phyloP scores from a whole-genome alignment of 2,329 filamentous ascomycete species.

The Scopulariopsis brevicaulis region DNA sequence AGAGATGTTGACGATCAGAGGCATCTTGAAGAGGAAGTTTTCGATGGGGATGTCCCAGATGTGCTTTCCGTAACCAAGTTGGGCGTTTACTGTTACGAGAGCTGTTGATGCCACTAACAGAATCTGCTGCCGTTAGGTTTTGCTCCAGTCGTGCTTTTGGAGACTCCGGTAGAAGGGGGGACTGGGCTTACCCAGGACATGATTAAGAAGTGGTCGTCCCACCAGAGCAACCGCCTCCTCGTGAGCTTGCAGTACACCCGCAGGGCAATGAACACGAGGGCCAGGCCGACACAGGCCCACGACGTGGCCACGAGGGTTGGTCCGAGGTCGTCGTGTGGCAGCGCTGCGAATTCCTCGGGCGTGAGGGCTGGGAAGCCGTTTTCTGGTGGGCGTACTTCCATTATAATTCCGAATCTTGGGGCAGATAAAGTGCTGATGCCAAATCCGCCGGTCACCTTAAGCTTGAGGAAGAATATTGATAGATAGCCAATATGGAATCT shows the following conservation, averaged over 20 bases:
- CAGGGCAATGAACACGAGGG: constrained; percentile 12
- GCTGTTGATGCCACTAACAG: constrained; percentile 1
- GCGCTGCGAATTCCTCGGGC: not conserved
- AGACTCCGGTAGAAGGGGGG: not conserved
- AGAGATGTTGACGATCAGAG: constrained; percentile 1
- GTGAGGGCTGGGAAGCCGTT: not conserved
- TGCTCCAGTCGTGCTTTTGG: not conserved
- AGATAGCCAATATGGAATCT: too few relatives aligned
- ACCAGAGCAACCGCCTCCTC: constrained; percentile 21
- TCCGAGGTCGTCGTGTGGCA: constrained; percentile 4
- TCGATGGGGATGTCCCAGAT: constrained; percentile 5
- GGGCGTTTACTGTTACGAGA: constrained; percentile 3
- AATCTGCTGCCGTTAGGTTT: constrained; percentile 1
- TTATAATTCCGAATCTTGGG: not conserved
- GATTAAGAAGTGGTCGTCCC: constrained; percentile 23
- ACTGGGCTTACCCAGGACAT: constrained; percentile 18
- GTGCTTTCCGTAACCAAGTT: constrained; percentile 10
- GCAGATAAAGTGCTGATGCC: too few relatives aligned
- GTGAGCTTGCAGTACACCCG: constrained; percentile 24
- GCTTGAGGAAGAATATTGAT: not conserved
- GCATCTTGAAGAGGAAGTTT: constrained; percentile 5
- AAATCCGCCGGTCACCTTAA: too few relatives aligned
- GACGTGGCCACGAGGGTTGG: constrained; percentile 3
- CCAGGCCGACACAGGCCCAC: constrained; percentile 7
- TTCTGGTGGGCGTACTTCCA: not conserved